Evolutionary conservation across 2,329 filamentous ascomycete species (phyloP).

Genomic region (Aspergillus nomiae): DNA sequence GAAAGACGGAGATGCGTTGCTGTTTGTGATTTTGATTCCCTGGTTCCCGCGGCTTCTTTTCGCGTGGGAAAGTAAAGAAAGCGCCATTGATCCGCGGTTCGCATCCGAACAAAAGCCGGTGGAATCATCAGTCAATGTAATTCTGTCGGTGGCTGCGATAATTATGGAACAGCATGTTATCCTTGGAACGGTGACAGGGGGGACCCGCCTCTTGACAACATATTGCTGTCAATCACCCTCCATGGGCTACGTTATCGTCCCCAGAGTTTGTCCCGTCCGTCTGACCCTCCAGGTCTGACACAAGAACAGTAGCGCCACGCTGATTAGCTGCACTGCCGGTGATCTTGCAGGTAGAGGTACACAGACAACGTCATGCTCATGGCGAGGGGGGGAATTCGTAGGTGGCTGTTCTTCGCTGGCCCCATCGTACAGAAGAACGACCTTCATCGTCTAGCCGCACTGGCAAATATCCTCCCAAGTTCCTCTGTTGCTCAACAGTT

Average conservation of each 20-base stretch:
- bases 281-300: not conserved
- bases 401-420: slow-evolving; percentile 1
- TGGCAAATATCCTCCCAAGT: not conserved
- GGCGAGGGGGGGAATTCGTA: slow-evolving; percentile 1
- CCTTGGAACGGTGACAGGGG: slow-evolving; percentile 2
- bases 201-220: not conserved
- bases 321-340: slow-evolving; percentile 1
- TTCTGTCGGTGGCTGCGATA: not conserved
- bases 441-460: not conserved
- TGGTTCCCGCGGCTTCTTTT: not conserved
- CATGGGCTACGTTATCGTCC: not conserved
- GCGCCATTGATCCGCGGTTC: not conserved
- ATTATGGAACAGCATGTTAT: not conserved
- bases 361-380: slow-evolving; percentile 7
- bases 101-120: not conserved
- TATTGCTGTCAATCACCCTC: not conserved
- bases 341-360: slow-evolving; percentile 4
- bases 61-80: not conserved
- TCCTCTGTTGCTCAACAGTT: not conserved
- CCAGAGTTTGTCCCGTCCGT: not conserved
- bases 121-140: not conserved
- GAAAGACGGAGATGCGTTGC: not conserved
- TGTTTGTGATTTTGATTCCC: not conserved
- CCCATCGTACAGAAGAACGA: not conserved
- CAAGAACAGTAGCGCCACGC: not conserved